Evolutionary conservation across 768 basidiomycete species (phyloP).

Genomic region (Mycena leptocephala): DNA sequence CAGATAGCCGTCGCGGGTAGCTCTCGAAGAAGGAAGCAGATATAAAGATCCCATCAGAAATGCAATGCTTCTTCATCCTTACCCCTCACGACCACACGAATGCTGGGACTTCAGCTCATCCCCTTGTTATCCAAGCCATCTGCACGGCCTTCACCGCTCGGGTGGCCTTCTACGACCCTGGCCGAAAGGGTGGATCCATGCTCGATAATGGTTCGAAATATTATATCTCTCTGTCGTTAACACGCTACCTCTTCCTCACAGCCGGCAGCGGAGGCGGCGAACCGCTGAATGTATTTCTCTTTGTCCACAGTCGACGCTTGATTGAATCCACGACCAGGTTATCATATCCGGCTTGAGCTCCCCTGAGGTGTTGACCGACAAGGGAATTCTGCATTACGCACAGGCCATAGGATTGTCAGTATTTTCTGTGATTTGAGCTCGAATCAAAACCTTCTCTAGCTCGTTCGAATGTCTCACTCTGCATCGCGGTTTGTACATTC

Average conservation of each 20-base stretch:
- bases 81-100: not conserved
- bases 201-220: constrained; percentile 50
- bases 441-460: constrained; percentile 29
- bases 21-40: not conserved
- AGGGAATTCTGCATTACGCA: constrained; percentile 67
- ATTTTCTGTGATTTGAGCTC: not conserved
- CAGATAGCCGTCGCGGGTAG: too few species aligned
- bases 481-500: constrained; percentile 45
- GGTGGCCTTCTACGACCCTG: constrained; percentile 55
- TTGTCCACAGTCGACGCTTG: not conserved
- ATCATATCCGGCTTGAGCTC: constrained; percentile 73
- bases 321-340: constrained; percentile 54
- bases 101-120: constrained; percentile 28
- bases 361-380: constrained; percentile 60
- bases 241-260: not conserved
- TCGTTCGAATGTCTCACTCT: constrained; percentile 79
- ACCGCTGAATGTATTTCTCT: constrained; percentile 57
- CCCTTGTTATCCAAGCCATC: constrained; percentile 17
- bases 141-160: constrained; percentile 1
- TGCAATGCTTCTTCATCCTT: not conserved
- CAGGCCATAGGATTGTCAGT: constrained; percentile 70
- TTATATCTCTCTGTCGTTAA: too few species aligned
- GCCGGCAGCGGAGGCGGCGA: constrained; percentile 57
- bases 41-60: not conserved
- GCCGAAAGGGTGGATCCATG: constrained; percentile 58